phyloP scores from a whole-genome alignment of 2,329 filamentous ascomycete genomes.

The Ustilaginoidea virens region DNA sequence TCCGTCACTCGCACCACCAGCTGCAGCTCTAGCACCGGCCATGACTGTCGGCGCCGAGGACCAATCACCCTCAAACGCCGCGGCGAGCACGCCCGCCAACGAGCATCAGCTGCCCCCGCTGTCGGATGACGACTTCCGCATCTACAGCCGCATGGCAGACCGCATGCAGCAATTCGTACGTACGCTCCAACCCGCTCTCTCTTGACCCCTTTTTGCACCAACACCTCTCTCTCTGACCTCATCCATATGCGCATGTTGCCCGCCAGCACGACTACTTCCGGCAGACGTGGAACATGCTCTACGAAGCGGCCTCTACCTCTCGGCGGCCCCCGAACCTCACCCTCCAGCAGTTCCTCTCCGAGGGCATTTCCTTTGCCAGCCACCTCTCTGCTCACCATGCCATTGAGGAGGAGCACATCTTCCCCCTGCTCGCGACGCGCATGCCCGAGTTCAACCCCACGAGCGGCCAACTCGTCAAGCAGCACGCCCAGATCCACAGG shows the following conservation, averaged over 20 bases:
- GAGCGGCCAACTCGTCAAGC: slow-evolving; percentile 47
- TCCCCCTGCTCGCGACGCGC: slow-evolving; percentile 57
- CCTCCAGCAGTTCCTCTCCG: slow-evolving; percentile 50
- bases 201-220: neutral
- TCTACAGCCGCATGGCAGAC: slow-evolving; percentile 59
- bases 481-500: slow-evolving; percentile 66
- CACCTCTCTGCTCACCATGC: slow-evolving; percentile 63
- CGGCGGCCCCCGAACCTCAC: slow-evolving; percentile 49
- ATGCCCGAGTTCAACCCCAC: slow-evolving; percentile 59
- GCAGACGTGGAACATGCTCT: slow-evolving; percentile 54
- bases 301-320: slow-evolving; percentile 43
- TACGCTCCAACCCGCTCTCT: neutral
- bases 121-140: slow-evolving; percentile 47
- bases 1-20: no score
- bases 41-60: no score
- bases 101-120: slow-evolving; percentile 38
- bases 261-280: slow-evolving; percentile 65
- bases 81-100: no score
- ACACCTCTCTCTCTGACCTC: neutral
- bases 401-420: slow-evolving; percentile 72
- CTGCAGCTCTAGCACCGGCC: no score
- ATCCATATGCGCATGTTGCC: no score
- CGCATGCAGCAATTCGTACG: slow-evolving; percentile 37
- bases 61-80: no score
- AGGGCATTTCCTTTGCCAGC: slow-evolving; percentile 53